Evolutionary conservation across 768 basidiomycete genomes (phyloP), one percentile per base, ranked within the genome.

Genomic region (Saitozyma podzolica): DNA sequence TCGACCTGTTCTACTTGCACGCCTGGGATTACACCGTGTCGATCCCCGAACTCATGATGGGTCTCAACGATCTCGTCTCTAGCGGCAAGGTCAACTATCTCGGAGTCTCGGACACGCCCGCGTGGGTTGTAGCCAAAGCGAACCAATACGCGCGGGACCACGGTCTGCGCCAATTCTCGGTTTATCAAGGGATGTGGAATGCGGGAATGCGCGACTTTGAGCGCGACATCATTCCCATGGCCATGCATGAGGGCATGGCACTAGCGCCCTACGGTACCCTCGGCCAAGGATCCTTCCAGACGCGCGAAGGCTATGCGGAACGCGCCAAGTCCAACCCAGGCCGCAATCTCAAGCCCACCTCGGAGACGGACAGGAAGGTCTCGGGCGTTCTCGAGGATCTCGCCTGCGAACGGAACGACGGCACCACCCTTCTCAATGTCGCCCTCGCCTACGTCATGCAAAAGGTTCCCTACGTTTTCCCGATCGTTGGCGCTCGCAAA

Each of bases 41-140:
- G 11, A 79, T 87, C 54, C 83, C 84, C 69, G 86, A 87, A 73
- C 76, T 86, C 49, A 85, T 87, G 85, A 80, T 82, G 42, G 74
- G 81, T 9, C 78, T 87, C 5, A 84, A 87, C 64, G 75, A 80
- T n/a, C 80, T 87, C 43, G 83, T 87, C 41, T 73, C 70, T 7
- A 69, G 80, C 41, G 83, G 85, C 16, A 85, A 86, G 64, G 72
- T 74, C 42, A 42, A 70, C 19, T 70, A 74, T 54, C 61, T 74
- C 39, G 72, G 72, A 63, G 43, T 74, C 13, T 70, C 69, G 13
- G 72, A 74, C 57, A 70, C 69, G 4, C 72, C 70, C 17, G 65
- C 65, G 17, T 67, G 65, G 65, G 54, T 69, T 48, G 67, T 72
- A 13, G 47, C 62, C 16, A 60, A 62, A 17, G 67, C 70, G 39